Conservation (phyloP, 306 rosid genomes). For the Gleditsia sinensis region DNA sequence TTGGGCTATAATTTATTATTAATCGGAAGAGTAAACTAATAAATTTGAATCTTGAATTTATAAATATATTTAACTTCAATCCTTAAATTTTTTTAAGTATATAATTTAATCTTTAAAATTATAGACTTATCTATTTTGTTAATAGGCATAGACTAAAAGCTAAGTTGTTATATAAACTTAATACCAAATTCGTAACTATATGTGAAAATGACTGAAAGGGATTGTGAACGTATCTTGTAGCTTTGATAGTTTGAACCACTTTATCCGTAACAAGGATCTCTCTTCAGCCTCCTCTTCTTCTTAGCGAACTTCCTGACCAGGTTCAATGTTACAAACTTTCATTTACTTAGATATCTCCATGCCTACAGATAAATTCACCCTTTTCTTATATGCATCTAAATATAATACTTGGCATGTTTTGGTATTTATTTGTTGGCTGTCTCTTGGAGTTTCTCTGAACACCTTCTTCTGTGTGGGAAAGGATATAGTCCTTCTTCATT, state of each 20-base stretch:
- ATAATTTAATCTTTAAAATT: too few species aligned
- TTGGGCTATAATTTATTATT: too few species aligned
- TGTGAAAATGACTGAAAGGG: slow-evolving; percentile 1
- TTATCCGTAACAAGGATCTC: background rate
- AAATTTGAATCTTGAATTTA: too few species aligned
- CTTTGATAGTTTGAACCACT: background rate
- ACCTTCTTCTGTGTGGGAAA: slow-evolving; percentile 32
- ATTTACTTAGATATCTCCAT: background rate
- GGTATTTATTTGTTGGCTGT: slow-evolving; percentile 23
- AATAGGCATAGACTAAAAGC: too few species aligned
- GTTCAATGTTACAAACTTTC: background rate
- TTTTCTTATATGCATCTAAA: background rate
- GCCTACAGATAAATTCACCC: background rate
- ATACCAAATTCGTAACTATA: too few species aligned
- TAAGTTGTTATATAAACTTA: too few species aligned
- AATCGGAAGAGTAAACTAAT: too few species aligned
- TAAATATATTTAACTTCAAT: too few species aligned
- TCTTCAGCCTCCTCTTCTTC: slow-evolving; percentile 3
- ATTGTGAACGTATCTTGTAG: background rate
- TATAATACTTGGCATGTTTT: background rate
- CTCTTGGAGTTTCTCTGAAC: slow-evolving; percentile 38
- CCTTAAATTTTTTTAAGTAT: too few species aligned
- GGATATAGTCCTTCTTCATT: background rate
- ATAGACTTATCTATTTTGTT: too few species aligned
- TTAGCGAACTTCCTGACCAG: slow-evolving; percentile 20